phyloP scores from a whole-genome alignment of 768 basidiomycete species.

The Hericium alpestre region DNA sequence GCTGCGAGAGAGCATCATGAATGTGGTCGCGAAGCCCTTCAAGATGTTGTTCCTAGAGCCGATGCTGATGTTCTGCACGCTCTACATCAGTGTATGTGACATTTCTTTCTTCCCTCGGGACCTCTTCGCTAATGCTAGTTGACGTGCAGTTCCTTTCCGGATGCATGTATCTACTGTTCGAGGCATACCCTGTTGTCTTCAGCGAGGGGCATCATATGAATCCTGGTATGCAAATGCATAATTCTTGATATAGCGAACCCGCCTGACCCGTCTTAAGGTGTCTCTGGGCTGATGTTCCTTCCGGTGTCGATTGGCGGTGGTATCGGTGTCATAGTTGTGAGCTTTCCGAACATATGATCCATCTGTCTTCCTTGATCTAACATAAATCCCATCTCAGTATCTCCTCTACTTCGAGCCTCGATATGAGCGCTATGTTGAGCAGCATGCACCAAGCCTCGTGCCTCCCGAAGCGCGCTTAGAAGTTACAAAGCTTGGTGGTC shows the following conservation, averaged over 20 bases:
- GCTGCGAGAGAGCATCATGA: constrained; percentile 30
- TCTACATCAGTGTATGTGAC: constrained; percentile 47
- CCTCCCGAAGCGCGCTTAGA: constrained; percentile 51
- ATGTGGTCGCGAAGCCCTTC: constrained; percentile 48
- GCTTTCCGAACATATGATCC: background rate
- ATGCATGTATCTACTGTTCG: constrained; percentile 49
- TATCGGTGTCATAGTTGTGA: constrained; percentile 12
- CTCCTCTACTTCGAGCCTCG: constrained; percentile 48
- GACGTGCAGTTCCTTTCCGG: constrained; percentile 47
- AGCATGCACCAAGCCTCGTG: constrained; percentile 38
- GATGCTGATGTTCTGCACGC: constrained; percentile 47
- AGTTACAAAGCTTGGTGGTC: constrained; percentile 38
- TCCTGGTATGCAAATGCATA: constrained; percentile 3
- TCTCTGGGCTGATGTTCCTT: constrained; percentile 20
- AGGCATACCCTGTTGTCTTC: constrained; percentile 30
- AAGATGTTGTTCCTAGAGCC: constrained; percentile 54
- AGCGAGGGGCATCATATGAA: constrained; percentile 17
- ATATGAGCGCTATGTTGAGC: constrained; percentile 32
- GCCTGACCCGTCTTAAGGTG: background rate
- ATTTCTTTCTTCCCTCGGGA: background rate
- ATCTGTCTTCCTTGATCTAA: background rate
- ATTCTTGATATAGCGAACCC: background rate
- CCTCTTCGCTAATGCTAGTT: background rate
- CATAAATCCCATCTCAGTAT: constrained; percentile 14
- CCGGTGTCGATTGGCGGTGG: constrained; percentile 19